phyloP scores from a whole-genome alignment of 257 asterid genomes.

The Ilex aquifolium region DNA sequence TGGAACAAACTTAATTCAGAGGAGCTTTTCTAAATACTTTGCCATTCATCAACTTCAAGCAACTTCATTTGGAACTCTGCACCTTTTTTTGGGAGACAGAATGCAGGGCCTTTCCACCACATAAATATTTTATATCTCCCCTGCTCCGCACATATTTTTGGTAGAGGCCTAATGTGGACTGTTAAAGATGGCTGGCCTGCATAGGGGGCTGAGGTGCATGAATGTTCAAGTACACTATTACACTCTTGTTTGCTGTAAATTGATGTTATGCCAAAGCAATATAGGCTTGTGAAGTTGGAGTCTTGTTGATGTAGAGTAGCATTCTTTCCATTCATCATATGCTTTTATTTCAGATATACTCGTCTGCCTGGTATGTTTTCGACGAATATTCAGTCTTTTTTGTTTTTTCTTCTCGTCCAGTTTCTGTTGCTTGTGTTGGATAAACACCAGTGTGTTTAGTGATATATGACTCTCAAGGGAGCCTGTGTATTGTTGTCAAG shows the following conservation, averaged over 20 bases:
- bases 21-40: constrained; percentile 82
- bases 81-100: constrained; percentile 15
- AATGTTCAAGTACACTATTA: constrained; percentile 21
- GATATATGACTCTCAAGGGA: constrained; percentile 17
- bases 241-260: constrained; percentile 39
- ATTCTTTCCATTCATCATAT: constrained; percentile 28
- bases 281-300: constrained; percentile 23
- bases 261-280: constrained; percentile 21
- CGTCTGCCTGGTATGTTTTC: constrained; percentile 16
- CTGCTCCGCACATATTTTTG: too few species aligned
- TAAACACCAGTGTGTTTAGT: constrained; percentile 21
- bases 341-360: constrained; percentile 24
- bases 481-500: constrained; percentile 32
- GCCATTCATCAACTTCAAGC: constrained; percentile 21
- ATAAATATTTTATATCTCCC: too few species aligned
- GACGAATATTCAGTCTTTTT: background rate
- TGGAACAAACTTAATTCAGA: constrained; percentile 99
- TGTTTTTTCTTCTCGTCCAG: constrained; percentile 8
- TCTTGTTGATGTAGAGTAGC: constrained; percentile 39
- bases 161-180: constrained; percentile 9
- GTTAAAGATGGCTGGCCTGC: constrained; percentile 22
- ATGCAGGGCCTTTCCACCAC: constrained; percentile 14
- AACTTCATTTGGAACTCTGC: constrained; percentile 14
- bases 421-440: constrained; percentile 28
- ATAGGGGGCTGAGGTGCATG: constrained; percentile 24